Evolutionary conservation across 148 eudicot species (phyloP), one percentile per base, ranked within the genome.

Genomic region (Agrostemma githago): DNA sequence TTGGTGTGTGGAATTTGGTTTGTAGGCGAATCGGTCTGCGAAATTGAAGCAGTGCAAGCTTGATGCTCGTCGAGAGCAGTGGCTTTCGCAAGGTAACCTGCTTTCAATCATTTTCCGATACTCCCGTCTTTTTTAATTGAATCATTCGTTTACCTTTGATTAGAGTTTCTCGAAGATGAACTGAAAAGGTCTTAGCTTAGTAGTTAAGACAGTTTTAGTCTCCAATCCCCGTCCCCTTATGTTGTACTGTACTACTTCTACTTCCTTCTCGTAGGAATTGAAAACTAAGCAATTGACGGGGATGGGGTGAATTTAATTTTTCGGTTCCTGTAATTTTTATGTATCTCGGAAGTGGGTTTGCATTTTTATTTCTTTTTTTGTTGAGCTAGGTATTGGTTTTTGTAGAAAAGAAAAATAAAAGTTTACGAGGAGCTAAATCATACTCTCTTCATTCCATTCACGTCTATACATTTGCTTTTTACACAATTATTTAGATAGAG

Each of bases 11-110:
- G 57, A n/a, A 58, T 11, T 14, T 16, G 51, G 5, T 62, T 77
- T 67, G 73, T 19, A 95, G 97, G 96, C 82, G 54, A 95, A 90
- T 72, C 85, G 96, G 74, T 77, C 92, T 68, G 97, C 97, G n/a
- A 90, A 92, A 82, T 75, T 95, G 92, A 92, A 88, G 86, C 96
- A 92, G 86, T 83, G 85, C 83, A 95, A 95, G 92, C 92, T 87
- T 34, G 96, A 92, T 83, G 97, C 90, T 75, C 96, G 97, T 43
- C 92, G 94, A 8, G 93, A 87, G 78, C 97, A 95, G 90, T 95
- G 89, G 90, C 93, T 95, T 63, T 88, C 97, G 20, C 93, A 88
- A 86, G 97, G 98, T 95, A 72, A 20, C 66, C 71, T 51, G 56
- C 71, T 62, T 63, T 48, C 62, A 57, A 51, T 51, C 4, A 5